These are phyloP conservation scores for Trifolium fragiferum DNA, from an alignment of 306 rosid species.

Conservation along the genomic window DNA sequence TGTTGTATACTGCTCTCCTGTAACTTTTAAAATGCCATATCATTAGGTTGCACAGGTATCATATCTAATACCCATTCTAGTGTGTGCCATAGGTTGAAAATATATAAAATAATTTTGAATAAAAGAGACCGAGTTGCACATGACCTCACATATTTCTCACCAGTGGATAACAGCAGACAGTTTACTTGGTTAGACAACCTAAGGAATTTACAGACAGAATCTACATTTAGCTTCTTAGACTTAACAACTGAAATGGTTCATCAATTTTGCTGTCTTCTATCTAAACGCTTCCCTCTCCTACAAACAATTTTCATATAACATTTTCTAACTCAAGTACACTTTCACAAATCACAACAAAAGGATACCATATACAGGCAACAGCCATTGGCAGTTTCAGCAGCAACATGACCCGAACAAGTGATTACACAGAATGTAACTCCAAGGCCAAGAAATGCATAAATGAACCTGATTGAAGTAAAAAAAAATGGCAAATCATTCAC, in stretches of 20 bases:
- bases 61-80: neutral
- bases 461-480: conserved; percentile 69
- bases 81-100: too few species aligned
- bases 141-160: conserved; percentile 45
- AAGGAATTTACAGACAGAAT: conserved; percentile 38
- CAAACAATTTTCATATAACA: neutral
- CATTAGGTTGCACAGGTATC: neutral
- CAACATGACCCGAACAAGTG: conserved; percentile 81
- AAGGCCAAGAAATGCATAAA: conserved; percentile 69
- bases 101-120: neutral
- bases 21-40: neutral
- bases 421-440: conserved; percentile 67
- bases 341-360: conserved; percentile 42
- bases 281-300: conserved; percentile 23
- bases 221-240: conserved; percentile 49
- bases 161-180: conserved; percentile 39
- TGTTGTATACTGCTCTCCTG: neutral
- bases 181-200: conserved; percentile 61
- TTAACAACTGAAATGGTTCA: conserved; percentile 37
- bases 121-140: neutral
- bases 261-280: conserved; percentile 28
- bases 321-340: neutral
- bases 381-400: conserved; percentile 79
- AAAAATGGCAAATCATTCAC: conserved; percentile 13
- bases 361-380: conserved; percentile 89